phyloP scores from a whole-genome alignment of 1,284 basidiomycete species.

The Exobasidium cylindrosporum region DNA sequence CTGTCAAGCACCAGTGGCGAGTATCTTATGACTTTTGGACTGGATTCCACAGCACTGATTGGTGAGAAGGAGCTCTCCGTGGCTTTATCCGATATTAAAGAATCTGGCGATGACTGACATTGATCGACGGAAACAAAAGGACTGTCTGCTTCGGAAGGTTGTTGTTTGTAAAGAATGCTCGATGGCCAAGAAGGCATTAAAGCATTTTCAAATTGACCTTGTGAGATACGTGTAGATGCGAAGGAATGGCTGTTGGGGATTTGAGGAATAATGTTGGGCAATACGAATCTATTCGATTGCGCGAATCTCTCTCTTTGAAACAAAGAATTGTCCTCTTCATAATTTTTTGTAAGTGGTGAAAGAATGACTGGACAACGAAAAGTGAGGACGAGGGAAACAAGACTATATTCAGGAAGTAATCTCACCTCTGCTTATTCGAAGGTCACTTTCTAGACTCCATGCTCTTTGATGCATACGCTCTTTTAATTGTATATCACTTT shows the following conservation, averaged over 20 bases:
- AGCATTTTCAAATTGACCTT: neutral
- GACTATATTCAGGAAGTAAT: no score
- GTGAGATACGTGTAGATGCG: neutral
- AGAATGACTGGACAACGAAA: neutral
- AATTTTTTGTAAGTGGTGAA: neutral
- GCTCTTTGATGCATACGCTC: neutral
- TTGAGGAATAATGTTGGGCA: no score
- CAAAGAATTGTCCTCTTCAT: neutral
- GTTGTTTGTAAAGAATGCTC: neutral
- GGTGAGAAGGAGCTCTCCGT: neutral
- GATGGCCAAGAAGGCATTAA: neutral
- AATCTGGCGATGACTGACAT: neutral
- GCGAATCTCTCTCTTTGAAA: neutral
- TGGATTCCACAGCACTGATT: neutral
- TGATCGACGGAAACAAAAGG: neutral
- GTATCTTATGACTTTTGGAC: neutral
- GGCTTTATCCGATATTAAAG: neutral
- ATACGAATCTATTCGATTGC: no score
- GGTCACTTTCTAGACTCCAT: neutral
- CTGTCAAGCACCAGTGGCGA: neutral
- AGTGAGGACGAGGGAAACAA: neutral
- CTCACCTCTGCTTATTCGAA: constrained; percentile 7
- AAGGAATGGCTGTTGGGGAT: neutral
- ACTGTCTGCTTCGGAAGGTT: neutral
- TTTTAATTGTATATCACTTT: no score